Conservation (phyloP, 2,329 filamentous ascomycete species). For the Colletotrichum simmondsii region DNA sequence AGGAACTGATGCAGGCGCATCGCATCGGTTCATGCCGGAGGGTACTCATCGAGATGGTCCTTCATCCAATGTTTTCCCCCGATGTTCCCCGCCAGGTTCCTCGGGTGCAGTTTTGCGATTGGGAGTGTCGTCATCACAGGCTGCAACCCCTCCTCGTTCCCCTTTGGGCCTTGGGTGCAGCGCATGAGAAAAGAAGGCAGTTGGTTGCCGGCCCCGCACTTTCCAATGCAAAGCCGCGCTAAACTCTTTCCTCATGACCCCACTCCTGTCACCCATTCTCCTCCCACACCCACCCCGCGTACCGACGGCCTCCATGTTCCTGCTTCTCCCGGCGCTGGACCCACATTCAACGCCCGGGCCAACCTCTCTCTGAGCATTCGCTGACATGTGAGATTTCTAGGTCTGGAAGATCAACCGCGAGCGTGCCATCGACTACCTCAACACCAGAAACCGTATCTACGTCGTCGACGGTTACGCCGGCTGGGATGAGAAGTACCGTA, state of each 20-base stretch:
- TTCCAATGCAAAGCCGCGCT: conserved; percentile 23
- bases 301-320: not conserved
- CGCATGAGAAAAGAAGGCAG: not conserved
- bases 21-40: conserved; percentile 3
- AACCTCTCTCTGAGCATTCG: not conserved
- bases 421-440: conserved; percentile 98
- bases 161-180: not conserved
- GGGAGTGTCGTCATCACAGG: conserved; percentile 25
- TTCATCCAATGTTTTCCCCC: conserved; percentile 1
- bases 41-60: conserved; percentile 17
- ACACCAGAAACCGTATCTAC: conserved; percentile 98
- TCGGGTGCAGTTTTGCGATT: not conserved
- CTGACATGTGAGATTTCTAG: conserved; percentile 57
- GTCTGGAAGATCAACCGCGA: conserved; percentile 99
- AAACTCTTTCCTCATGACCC: not conserved
- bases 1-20: not conserved
- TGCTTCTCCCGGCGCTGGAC: conserved; percentile 12
- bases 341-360: not conserved
- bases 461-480: conserved; percentile 97
- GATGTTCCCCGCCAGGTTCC: not conserved
- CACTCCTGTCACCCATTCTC: not conserved
- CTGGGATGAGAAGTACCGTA: conserved; percentile 98
- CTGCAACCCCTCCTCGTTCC: conserved; percentile 5
- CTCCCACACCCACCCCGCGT: not conserved
- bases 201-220: conserved; percentile 23